These are phyloP conservation scores for Nicotiana attenuata DNA, from an alignment of 257 asterid genomes.

Conservation along the genomic window DNA sequence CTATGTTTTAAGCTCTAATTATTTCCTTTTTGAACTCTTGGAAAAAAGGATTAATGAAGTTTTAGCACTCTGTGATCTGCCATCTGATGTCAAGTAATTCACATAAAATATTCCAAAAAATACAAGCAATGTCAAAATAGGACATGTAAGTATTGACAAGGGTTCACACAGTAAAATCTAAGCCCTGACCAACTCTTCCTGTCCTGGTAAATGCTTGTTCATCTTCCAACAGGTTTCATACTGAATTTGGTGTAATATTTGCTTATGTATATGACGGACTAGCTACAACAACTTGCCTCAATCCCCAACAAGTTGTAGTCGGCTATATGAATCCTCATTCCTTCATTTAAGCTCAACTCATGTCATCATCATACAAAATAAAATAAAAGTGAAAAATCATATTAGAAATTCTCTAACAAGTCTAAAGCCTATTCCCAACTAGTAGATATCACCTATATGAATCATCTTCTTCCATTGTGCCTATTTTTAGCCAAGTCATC, in stretches of 20 bases:
- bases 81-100: background rate
- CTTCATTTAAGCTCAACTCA: too few relatives aligned
- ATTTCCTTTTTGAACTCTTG: background rate
- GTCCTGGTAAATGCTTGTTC: background rate
- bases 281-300: too few relatives aligned
- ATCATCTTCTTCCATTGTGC: too few relatives aligned
- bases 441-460: too few relatives aligned
- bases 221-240: background rate
- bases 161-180: background rate
- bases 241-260: background rate
- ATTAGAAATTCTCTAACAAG: too few relatives aligned
- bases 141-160: background rate
- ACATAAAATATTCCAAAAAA: background rate
- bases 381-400: too few relatives aligned
- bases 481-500: too few relatives aligned
- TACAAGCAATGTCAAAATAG: background rate
- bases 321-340: too few relatives aligned
- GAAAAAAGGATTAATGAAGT: background rate
- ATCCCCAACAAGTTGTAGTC: too few relatives aligned
- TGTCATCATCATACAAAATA: too few relatives aligned
- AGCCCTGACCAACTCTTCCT: background rate
- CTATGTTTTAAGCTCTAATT: background rate
- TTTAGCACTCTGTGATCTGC: background rate
- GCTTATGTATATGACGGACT: background rate
- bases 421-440: too few relatives aligned